Percentiles rank a stretch among this genome's conserved stretches.
phyloP scores from a whole-genome alignment of 176 grass and related monocot genomes.

The Saccharum spontaneum region DNA sequence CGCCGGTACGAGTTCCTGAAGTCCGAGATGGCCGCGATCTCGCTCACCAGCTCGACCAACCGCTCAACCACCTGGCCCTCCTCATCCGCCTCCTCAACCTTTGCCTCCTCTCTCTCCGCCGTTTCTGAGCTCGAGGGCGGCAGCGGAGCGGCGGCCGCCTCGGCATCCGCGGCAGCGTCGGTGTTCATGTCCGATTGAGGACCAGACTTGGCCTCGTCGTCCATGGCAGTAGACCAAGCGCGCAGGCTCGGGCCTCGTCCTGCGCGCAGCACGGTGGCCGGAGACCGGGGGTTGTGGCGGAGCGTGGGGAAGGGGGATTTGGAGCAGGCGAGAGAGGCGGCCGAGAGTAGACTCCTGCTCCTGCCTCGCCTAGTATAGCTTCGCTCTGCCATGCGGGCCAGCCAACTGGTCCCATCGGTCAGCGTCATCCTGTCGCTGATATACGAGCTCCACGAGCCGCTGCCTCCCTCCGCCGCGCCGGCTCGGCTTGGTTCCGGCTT shows the following conservation, averaged over 20 bases:
- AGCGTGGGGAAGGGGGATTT: conserved; percentile 21
- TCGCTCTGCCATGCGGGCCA: conserved; percentile 1
- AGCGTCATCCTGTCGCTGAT: background rate
- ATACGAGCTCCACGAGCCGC: conserved; percentile 32
- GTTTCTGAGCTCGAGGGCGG: background rate
- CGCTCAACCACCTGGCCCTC: conserved; percentile 45
- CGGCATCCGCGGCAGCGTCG: background rate
- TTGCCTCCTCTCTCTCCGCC: background rate
- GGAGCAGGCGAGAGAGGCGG: conserved; percentile 16
- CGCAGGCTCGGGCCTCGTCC: background rate
- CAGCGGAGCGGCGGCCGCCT: conserved; percentile 23
- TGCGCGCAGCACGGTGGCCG: conserved; percentile 1
- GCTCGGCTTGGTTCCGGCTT: conserved; percentile 31
- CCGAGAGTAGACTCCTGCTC: background rate
- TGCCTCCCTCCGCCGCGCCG: background rate
- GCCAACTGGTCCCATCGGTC: conserved; percentile 18
- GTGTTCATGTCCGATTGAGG: background rate
- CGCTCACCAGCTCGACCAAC: conserved; percentile 48
- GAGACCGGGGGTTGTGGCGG: background rate
- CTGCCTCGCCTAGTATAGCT: conserved; percentile 23
- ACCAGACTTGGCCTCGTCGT: conserved; percentile 30
- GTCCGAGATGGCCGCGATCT: conserved; percentile 69
- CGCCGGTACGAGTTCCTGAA: conserved; percentile 81
- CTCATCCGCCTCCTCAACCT: conserved; percentile 6
- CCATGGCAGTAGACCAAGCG: conserved; percentile 16